Evolutionary conservation across 805 yeast genomes (phyloP).

Genomic region (Scheffersomyces lignosus): DNA sequence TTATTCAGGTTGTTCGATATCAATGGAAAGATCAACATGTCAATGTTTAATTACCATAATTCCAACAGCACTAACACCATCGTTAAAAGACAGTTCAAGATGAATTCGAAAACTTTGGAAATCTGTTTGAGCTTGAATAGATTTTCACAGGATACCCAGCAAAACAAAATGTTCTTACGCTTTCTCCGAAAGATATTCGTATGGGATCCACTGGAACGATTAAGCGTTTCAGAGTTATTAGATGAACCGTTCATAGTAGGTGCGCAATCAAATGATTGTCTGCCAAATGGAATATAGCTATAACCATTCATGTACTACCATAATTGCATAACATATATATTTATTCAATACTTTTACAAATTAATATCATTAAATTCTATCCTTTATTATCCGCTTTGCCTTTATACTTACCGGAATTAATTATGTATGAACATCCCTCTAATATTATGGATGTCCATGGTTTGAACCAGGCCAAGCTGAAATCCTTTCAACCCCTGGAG

Average conservation of each 20-base stretch:
- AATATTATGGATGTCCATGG: constrained; percentile 58
- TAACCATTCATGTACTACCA: too few species aligned
- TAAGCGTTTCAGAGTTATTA: constrained; percentile 6
- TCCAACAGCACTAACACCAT: constrained; percentile 7
- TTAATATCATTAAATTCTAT: not conserved
- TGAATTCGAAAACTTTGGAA: constrained; percentile 31
- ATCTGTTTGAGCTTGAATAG: constrained; percentile 23
- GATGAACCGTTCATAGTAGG: constrained; percentile 3
- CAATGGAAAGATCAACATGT: constrained; percentile 38
- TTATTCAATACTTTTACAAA: too few species aligned
- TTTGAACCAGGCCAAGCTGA: constrained; percentile 69
- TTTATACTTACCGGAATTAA: too few species aligned
- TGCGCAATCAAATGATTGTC: too few species aligned
- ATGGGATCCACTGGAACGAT: constrained; percentile 32
- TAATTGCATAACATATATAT: too few species aligned
- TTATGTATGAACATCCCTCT: too few species aligned
- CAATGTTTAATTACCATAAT: constrained; percentile 26
- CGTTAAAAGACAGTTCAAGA: constrained; percentile 23
- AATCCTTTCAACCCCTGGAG: constrained; percentile 37
- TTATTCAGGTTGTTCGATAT: constrained; percentile 39
- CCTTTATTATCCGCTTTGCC: too few species aligned
- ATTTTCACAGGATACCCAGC: constrained; percentile 3
- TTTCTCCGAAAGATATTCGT: constrained; percentile 32
- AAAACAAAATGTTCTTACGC: constrained; percentile 17
- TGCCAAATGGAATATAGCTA: too few species aligned